Conservation (phyloP, 2,329 filamentous ascomycete genomes). For the Venturia asperata region DNA sequence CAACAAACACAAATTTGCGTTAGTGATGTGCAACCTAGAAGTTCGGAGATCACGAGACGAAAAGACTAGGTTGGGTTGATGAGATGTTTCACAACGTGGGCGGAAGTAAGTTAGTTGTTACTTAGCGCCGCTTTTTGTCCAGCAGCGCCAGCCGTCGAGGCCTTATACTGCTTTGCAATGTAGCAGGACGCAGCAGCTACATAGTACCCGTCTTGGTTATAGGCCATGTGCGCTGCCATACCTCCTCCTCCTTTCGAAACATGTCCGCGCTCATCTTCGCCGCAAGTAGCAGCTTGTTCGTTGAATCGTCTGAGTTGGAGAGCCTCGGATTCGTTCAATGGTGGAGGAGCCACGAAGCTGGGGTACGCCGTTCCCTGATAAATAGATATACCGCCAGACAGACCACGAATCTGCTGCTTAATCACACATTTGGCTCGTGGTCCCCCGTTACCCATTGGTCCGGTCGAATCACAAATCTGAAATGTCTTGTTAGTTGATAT, state of each 20-base stretch:
- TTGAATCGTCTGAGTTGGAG: background rate
- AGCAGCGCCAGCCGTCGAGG: background rate
- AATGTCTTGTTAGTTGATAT: background rate
- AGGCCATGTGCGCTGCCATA: constrained; percentile 10
- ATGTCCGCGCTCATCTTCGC: constrained; percentile 13
- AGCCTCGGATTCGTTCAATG: background rate
- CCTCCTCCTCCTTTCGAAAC: background rate
- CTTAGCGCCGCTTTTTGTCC: background rate
- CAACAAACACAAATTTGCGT: no score
- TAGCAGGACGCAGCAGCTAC: constrained; percentile 11
- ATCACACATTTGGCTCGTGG: background rate
- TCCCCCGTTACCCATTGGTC: constrained; percentile 9
- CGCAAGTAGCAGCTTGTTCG: background rate
- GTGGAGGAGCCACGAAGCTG: background rate
- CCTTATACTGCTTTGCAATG: constrained; percentile 7
- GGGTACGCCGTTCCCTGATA: background rate
- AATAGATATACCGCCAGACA: no score
- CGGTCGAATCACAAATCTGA: constrained; percentile 4
- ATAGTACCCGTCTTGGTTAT: constrained; percentile 12
- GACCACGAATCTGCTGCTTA: no score
- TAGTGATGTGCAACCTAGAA: no score
- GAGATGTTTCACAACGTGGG: no score
- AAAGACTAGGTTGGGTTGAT: no score
- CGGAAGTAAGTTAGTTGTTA: no score
- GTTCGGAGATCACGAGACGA: no score